A percentile compares a stretch with the other conserved stretches of the same genome.
Conservation (phyloP, 805 yeast genomes). For the Monosporozyma aquatica region DNA sequence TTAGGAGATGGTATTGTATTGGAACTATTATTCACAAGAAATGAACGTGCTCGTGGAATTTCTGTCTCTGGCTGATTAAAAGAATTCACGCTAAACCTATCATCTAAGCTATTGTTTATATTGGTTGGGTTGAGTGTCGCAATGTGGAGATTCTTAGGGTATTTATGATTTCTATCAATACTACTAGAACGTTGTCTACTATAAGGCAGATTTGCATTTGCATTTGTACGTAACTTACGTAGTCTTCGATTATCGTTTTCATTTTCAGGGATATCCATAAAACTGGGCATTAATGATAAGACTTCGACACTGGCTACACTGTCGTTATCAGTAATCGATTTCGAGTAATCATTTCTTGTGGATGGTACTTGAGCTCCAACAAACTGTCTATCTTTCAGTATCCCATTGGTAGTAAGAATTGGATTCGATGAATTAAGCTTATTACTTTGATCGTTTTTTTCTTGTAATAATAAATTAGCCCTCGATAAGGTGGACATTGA, state of each 20-base stretch:
- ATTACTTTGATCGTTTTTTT: slow-evolving; percentile 7
- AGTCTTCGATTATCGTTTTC: slow-evolving; percentile 2
- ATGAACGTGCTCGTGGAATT: not conserved
- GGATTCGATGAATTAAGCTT: not conserved
- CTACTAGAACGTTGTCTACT: slow-evolving; percentile 14
- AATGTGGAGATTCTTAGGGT: slow-evolving; percentile 8
- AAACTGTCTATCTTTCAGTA: not conserved
- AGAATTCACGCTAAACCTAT: slow-evolving; percentile 7
- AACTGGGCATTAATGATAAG: slow-evolving; percentile 34
- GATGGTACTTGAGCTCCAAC: not conserved
- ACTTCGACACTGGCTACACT: slow-evolving; percentile 31
- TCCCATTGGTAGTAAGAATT: not conserved
- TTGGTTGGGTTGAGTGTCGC: slow-evolving; percentile 14
- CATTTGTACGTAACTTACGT: not conserved
- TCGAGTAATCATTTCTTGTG: slow-evolving; percentile 6
- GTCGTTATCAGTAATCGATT: slow-evolving; percentile 8
- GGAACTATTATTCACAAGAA: not conserved
- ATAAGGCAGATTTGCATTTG: not conserved
- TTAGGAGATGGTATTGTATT: not conserved
- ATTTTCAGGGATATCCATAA: slow-evolving; percentile 31
- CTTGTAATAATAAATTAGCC: slow-evolving; percentile 14
- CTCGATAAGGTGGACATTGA: slow-evolving; percentile 18
- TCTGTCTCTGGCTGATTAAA: not conserved
- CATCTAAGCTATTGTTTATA: slow-evolving; percentile 13
- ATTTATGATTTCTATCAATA: slow-evolving; percentile 16